phyloP scores from a whole-genome alignment of 306 rosid species.

The Quercus wislizeni region DNA sequence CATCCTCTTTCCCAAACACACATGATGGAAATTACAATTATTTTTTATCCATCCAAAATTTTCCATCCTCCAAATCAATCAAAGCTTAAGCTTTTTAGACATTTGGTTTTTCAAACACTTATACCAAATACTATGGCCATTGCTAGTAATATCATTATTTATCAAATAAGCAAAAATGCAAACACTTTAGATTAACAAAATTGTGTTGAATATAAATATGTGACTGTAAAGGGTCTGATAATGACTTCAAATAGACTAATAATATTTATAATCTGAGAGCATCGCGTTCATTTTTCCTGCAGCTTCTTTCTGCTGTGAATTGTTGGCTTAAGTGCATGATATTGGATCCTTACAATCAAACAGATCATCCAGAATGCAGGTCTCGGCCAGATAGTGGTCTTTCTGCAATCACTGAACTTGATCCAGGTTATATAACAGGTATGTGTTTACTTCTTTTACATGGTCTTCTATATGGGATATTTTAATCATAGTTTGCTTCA shows the following conservation, averaged over 20 bases:
- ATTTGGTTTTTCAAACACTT: neutral
- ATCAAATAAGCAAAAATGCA: neutral
- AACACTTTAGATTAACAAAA: neutral
- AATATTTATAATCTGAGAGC: neutral
- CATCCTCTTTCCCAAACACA: no score
- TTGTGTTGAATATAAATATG: neutral
- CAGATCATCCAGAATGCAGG: conserved; percentile 92
- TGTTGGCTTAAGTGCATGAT: conserved; percentile 98
- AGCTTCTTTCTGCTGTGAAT: conserved; percentile 95
- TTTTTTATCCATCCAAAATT: no score
- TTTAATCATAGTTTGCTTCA: neutral
- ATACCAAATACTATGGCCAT: neutral
- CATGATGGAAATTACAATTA: no score
- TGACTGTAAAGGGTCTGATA: neutral
- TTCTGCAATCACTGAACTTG: conserved; percentile 96
- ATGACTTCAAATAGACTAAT: neutral
- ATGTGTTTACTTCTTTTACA: neutral
- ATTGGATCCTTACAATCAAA: conserved; percentile 87
- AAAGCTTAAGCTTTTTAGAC: no score
- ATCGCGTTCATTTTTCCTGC: conserved; percentile 20
- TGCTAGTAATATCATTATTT: neutral
- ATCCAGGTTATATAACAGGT: conserved; percentile 98
- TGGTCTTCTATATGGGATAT: neutral
- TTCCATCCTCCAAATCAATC: no score
- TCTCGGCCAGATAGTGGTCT: conserved; percentile 98